These are phyloP conservation scores for Solanum hybrid DNA, from an alignment of 305 asterid species.

Conservation along the genomic window DNA sequence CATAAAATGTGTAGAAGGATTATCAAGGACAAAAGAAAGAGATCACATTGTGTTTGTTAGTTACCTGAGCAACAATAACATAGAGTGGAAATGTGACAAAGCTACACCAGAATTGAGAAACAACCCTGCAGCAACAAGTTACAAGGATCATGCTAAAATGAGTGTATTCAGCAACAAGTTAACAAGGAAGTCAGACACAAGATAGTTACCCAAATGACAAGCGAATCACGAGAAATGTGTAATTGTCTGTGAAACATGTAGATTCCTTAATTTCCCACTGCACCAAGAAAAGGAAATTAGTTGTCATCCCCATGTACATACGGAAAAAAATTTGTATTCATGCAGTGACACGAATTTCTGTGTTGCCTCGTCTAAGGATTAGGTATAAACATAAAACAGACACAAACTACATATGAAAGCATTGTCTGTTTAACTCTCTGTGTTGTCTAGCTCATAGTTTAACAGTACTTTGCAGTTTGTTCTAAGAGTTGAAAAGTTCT, in stretches of 20 bases:
- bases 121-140: slow-evolving; percentile 33
- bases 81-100: slow-evolving; percentile 96
- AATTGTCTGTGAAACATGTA: slow-evolving; percentile 48
- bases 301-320: not conserved
- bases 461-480: not conserved
- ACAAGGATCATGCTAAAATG: not conserved
- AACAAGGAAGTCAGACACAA: not conserved
- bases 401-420: not conserved
- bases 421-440: not conserved
- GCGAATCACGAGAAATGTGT: slow-evolving; percentile 49
- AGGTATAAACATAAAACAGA: not conserved
- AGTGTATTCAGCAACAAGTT: not conserved
- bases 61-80: slow-evolving; percentile 80
- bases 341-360: not conserved
- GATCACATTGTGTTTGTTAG: not conserved
- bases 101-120: slow-evolving; percentile 93
- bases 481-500: not conserved
- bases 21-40: not conserved
- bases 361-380: not conserved
- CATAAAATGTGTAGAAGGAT: not conserved
- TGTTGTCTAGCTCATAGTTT: not conserved
- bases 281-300: not conserved
- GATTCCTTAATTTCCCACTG: slow-evolving; percentile 75
- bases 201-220: slow-evolving; percentile 57
- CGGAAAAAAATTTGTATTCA: not conserved